A percentile compares a stretch with the other conserved stretches of the same genome.
phyloP scores from a whole-genome alignment of 192 early-diverging fungal species.

The Entomortierella chlamydospora region DNA sequence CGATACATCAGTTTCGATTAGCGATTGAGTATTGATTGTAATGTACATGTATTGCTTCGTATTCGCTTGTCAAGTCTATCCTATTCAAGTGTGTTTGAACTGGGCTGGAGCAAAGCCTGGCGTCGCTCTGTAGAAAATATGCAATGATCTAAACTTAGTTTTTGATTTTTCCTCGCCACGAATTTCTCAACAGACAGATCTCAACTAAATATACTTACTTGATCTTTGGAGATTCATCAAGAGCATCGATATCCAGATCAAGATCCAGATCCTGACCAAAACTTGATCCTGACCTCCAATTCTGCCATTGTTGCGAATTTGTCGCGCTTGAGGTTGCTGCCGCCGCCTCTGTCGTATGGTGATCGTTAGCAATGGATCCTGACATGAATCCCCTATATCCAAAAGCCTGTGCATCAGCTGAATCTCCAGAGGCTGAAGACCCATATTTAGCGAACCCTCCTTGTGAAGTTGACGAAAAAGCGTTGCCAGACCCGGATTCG shows the following conservation, averaged over 20 bases:
- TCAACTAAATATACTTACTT: conserved; percentile 37
- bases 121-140: conserved; percentile 7
- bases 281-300: conserved; percentile 3
- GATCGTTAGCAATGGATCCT: not conserved
- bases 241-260: conserved; percentile 16
- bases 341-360: not conserved
- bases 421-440: not conserved
- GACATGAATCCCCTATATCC: not conserved
- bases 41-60: not conserved
- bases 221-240: conserved; percentile 9
- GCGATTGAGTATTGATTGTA: not conserved
- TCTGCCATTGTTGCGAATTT: conserved; percentile 18
- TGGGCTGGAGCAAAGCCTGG: conserved; percentile 49
- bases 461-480: not conserved
- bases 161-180: not conserved
- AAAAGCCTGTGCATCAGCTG: not conserved
- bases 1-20: too few relatives aligned
- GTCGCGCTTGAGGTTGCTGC: not conserved
- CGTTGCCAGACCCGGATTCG: not conserved
- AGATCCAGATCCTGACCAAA: not conserved
- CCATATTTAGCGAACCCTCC: conserved; percentile 43
- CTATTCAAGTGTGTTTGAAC: conserved; percentile 3
- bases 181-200: not conserved
- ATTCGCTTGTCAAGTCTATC: not conserved
- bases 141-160: not conserved